Percentiles rank a stretch among this genome's conserved stretches.
Conservation (phyloP, 2,329 filamentous ascomycete genomes). For the Coleophoma crateriformis region DNA sequence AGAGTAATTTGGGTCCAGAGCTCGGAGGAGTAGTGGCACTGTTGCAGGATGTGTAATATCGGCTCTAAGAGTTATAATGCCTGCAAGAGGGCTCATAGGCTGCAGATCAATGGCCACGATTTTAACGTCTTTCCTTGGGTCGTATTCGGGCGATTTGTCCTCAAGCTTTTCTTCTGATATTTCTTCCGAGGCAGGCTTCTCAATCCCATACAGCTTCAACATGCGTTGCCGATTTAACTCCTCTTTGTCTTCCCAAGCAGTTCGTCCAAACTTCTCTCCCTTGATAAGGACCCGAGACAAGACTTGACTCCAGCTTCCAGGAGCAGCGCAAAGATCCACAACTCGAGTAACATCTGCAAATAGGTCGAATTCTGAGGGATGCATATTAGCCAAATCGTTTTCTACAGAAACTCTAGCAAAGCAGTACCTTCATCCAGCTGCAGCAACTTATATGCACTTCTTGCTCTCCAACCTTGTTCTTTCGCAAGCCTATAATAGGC, state of each 20-base stretch:
- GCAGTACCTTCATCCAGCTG: conserved; percentile 75
- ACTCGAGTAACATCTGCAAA: conserved; percentile 88
- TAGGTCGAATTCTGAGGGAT: conserved; percentile 74
- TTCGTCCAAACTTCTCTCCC: conserved; percentile 81
- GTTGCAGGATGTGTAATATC: conserved; percentile 98
- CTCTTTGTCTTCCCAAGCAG: conserved; percentile 83
- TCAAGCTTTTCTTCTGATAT: conserved; percentile 26
- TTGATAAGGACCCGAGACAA: conserved; percentile 90
- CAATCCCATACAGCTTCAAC: conserved; percentile 31
- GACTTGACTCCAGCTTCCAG: conserved; percentile 96
- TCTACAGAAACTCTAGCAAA: conserved; percentile 1
- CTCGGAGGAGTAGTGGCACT: conserved; percentile 79
- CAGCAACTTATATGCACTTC: conserved; percentile 94
- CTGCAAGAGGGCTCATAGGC: conserved; percentile 88
- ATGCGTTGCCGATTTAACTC: conserved; percentile 58
- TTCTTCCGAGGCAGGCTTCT: conserved; percentile 7
- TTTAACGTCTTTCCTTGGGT: conserved; percentile 67
- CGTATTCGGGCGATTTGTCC: conserved; percentile 21
- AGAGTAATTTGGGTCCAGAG: conserved; percentile 70
- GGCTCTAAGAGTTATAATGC: conserved; percentile 85
- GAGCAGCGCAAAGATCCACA: conserved; percentile 92
- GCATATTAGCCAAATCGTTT: neutral
- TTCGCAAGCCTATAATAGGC: conserved; percentile 97
- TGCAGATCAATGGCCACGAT: conserved; percentile 96
- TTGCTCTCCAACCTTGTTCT: conserved; percentile 96